phyloP scores from a whole-genome alignment of 305 asterid species.

The Solanum hybrid region DNA sequence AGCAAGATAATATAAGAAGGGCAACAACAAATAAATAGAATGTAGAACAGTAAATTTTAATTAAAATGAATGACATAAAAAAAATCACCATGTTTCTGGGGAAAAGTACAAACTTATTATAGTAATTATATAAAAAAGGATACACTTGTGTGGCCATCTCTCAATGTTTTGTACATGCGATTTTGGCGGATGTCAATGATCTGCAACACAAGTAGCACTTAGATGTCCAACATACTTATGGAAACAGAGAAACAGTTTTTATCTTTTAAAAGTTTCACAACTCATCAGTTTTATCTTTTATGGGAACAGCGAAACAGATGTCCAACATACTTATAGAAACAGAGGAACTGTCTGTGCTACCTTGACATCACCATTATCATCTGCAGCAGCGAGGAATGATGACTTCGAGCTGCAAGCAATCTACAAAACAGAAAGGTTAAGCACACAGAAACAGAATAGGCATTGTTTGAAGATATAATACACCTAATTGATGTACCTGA shows the following conservation, averaged over 20 bases:
- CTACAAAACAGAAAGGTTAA: slow-evolving; percentile 24
- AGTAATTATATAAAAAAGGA: slow-evolving; percentile 24
- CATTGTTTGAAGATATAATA: not conserved
- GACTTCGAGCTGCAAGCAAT: slow-evolving; percentile 71
- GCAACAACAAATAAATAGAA: not conserved
- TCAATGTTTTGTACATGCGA: slow-evolving; percentile 68
- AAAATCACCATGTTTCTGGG: not conserved
- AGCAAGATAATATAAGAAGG: not conserved
- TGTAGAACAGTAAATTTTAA: not conserved
- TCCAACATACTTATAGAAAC: not conserved
- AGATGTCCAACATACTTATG: not conserved
- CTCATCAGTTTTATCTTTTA: not conserved
- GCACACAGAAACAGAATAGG: not conserved
- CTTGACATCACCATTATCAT: slow-evolving; percentile 94
- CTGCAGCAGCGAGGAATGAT: slow-evolving; percentile 82
- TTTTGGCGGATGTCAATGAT: slow-evolving; percentile 67
- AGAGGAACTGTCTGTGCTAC: slow-evolving; percentile 27
- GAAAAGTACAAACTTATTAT: not conserved
- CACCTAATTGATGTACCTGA: not conserved
- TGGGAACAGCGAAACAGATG: not conserved
- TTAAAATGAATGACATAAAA: not conserved
- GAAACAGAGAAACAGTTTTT: not conserved
- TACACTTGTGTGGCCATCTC: slow-evolving; percentile 89
- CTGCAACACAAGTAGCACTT: slow-evolving; percentile 40
- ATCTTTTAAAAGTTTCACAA: not conserved